Conservation (phyloP, 2,329 filamentous ascomycete species). For the Metarhizium humberi region DNA sequence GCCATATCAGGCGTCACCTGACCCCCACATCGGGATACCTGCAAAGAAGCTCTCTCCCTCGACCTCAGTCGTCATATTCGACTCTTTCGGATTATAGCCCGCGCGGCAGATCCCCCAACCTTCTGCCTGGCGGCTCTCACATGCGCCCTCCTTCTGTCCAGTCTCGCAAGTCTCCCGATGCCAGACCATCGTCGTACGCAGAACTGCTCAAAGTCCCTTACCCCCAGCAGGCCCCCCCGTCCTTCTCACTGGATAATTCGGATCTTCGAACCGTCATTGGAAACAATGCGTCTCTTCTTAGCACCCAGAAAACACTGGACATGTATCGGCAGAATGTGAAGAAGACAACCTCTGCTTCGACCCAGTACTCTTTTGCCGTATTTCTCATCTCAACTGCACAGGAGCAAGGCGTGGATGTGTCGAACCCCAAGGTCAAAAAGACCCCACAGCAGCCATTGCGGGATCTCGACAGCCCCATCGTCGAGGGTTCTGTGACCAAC, state of each 20-base stretch:
- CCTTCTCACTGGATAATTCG: constrained; percentile 70
- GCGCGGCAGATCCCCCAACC: constrained; percentile 52
- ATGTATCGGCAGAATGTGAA: constrained; percentile 98
- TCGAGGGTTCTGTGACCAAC: constrained; percentile 37
- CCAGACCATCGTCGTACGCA: constrained; percentile 42
- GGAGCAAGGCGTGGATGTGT: constrained; percentile 55
- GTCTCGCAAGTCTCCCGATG: constrained; percentile 47
- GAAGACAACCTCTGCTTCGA: constrained; percentile 83
- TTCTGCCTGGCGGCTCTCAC: constrained; percentile 31
- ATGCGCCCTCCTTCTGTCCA: constrained; percentile 38
- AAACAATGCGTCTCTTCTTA: constrained; percentile 81
- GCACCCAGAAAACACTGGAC: constrained; percentile 86
- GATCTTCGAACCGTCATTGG: constrained; percentile 72
- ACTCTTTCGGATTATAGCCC: constrained; percentile 58
- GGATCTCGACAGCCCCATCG: constrained; percentile 36
- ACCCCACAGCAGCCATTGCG: constrained; percentile 34
- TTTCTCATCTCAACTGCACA: constrained; percentile 87
- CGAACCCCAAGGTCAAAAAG: constrained; percentile 35
- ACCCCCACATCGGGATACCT: constrained; percentile 47
- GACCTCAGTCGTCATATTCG: constrained; percentile 72
- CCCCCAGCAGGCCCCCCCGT: constrained; percentile 61
- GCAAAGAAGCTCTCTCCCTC: constrained; percentile 48
- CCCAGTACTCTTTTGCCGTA: constrained; percentile 93
- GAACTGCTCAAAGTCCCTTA: constrained; percentile 63
- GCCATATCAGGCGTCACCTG: constrained; percentile 50